Evolutionary conservation across 495 filamentous ascomycete species (phyloP).

Genomic region (Penicillium alfredii): DNA sequence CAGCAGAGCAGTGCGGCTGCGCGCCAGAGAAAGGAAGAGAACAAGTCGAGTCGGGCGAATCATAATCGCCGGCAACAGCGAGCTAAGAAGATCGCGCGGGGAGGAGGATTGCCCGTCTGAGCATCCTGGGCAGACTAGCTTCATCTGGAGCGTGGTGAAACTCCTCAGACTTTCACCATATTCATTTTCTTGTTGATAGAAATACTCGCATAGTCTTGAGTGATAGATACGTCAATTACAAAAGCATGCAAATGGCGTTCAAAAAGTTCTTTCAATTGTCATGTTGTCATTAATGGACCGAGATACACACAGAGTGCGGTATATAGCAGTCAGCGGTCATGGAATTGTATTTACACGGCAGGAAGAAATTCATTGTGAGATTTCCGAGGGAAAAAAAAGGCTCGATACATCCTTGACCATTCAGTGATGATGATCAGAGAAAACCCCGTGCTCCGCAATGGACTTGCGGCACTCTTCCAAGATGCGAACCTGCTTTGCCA

Average conservation of each 20-base stretch:
- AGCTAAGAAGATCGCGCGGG: slow-evolving; percentile 71
- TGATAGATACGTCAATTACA: slow-evolving; percentile 1
- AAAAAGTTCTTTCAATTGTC: slow-evolving; percentile 9
- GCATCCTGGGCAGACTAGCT: background rate
- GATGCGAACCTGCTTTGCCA: slow-evolving; percentile 80
- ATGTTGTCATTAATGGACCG: slow-evolving; percentile 13
- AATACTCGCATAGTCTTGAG: too few relatives aligned
- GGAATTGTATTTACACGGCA: slow-evolving; percentile 2
- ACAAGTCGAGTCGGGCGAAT: slow-evolving; percentile 69
- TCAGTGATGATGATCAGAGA: slow-evolving; percentile 33
- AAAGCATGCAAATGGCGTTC: background rate
- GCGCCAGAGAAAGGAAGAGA: slow-evolving; percentile 68
- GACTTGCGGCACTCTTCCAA: slow-evolving; percentile 78
- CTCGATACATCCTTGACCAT: slow-evolving; percentile 1
- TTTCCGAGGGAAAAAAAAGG: background rate
- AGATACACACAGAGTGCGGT: background rate
- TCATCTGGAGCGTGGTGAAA: too few relatives aligned
- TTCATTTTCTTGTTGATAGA: too few relatives aligned
- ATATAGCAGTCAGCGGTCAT: slow-evolving; percentile 2
- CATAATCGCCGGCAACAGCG: slow-evolving; percentile 72
- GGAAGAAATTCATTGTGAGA: background rate
- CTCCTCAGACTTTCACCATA: too few relatives aligned
- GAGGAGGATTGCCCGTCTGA: slow-evolving; percentile 49
- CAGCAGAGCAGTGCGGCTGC: slow-evolving; percentile 56
- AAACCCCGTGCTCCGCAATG: slow-evolving; percentile 38